Evolutionary conservation across 73 alveolate species (phyloP).

Genomic region (Blepharisma japonicum): DNA sequence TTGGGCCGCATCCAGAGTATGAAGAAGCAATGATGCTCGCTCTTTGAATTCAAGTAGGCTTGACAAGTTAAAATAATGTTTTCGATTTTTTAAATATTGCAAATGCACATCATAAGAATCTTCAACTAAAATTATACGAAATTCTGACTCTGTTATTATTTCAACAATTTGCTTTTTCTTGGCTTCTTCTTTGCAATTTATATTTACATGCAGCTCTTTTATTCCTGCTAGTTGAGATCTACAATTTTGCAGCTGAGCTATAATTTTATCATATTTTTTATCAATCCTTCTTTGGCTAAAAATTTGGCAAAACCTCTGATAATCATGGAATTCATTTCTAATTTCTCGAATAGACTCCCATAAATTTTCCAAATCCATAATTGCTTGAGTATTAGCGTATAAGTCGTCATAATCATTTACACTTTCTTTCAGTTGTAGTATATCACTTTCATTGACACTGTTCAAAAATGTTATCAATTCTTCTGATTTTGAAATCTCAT

Average conservation of each 20-base stretch:
- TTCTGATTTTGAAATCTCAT: background rate
- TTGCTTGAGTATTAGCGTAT: background rate
- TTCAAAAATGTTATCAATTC: background rate
- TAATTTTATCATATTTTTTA: background rate
- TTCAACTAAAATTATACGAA: no score
- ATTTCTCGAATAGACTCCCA: background rate
- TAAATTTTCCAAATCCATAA: background rate
- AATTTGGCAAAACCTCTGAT: background rate
- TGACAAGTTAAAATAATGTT: no score
- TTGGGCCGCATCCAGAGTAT: background rate
- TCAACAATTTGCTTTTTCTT: background rate
- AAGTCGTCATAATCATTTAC: background rate
- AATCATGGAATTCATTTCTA: background rate
- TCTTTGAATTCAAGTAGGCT: no score
- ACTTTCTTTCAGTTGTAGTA: background rate
- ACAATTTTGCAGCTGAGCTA: background rate
- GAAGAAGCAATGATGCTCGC: background rate
- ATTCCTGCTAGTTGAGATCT: background rate
- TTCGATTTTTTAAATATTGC: no score
- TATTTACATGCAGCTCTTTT: background rate
- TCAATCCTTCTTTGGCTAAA: background rate
- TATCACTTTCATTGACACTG: background rate
- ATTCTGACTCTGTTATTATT: background rate
- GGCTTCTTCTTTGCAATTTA: background rate
- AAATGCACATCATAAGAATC: no score